Base-by-base conservation (phyloP, 2,329 filamentous ascomycete genomes). In the Penicillium sp. region DNA sequence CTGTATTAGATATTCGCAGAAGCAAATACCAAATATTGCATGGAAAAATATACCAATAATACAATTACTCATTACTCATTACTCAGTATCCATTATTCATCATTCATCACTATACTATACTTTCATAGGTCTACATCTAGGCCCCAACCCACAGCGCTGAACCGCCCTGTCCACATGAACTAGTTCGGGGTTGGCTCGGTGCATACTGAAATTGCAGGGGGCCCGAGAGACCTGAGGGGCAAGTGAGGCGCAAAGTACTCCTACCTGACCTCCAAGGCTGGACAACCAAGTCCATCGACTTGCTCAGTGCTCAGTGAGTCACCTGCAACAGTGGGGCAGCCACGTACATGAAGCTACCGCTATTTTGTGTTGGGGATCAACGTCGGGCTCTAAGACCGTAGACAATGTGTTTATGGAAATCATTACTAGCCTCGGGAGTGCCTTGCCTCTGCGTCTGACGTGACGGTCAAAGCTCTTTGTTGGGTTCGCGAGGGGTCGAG, bases 311-410 rank as follows among this genome's bases (percentile, higher is more conserved):
- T 36, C 11, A n/a, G 13, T 36, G 34, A 14, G n/a, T 48, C 43
- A 42, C 27, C 14, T 31, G 32, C 9, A 31, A n/a, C 5, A 14
- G 49, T 53, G 50, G 50, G 29, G 42, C 50, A 24, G 45, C 49
- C 49, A 52, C 49, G 49, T 52, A 34, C 47, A 43, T 34, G 44
- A 48, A 27, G 38, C 18, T 36, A 49, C 50, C 44, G 50, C 50
- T n/a, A 53, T 53, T 53, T 49, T 34, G 4, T 14, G 6, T 27
- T 9, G 27, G 16, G 16, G 22, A 43, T n/a, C 8, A 22, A 13
- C 3, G 27, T 22, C 31, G 11, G 38, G 24, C 14, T 18, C 16
- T 9, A 21, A 14, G 36, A 38, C 31, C 31, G 31, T 22, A 34
- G 43, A 34, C 31, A 36, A 36, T 36, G 34, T n/a, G 13, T n/a